Evolutionary conservation across 768 basidiomycete genomes (phyloP), one percentile per base, ranked within the genome.

Genomic region (Lactarius pseudohatsudake): DNA sequence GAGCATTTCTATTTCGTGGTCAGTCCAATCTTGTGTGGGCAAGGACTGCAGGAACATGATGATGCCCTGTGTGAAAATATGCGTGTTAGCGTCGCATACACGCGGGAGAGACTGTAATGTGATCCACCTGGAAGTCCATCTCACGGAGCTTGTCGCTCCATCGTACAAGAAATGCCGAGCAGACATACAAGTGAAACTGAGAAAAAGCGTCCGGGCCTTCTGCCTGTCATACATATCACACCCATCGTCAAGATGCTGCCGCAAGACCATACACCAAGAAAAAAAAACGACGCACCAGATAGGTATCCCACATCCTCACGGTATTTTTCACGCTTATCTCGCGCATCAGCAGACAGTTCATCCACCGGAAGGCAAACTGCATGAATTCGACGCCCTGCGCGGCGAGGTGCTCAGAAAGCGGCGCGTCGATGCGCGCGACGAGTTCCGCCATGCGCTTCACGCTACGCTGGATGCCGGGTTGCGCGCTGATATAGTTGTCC

Each of bases 291-390:
- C 92, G 64, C 67, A 98, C 97, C 73, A 99, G 79, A 77, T 99
- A 99, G 15, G 97, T 98, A 76, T 99, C 97, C 97, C 97, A 99
- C 96, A 98, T 98, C 63, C 97, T 85, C 59, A 98, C 92, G 20
- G 96, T 98, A 76, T 98, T 96, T 72, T 89, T 86, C 58, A 99
- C 94, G 71, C 91, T 96, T 70, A 99, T 92, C 80, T 98, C 97
- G 64, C 97, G 85, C 96, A 99, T 98, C 66, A 98, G 82, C 59
- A 99, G 78, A 75, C 97, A 98, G 74, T 99, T 98, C 95, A 99
- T 98, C 97, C 97, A 99, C 60, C 97, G 85, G 79, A 99, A 99
- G 45, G 97, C 96, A 72, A 99, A 99, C 75, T 99, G 97, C 89
- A 99, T 97, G 74, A 97, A 99, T 79, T 98, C 96, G 71, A 99